phyloP scores from a whole-genome alignment of 208 protist genomes.

The Trypanosoma mega region DNA sequence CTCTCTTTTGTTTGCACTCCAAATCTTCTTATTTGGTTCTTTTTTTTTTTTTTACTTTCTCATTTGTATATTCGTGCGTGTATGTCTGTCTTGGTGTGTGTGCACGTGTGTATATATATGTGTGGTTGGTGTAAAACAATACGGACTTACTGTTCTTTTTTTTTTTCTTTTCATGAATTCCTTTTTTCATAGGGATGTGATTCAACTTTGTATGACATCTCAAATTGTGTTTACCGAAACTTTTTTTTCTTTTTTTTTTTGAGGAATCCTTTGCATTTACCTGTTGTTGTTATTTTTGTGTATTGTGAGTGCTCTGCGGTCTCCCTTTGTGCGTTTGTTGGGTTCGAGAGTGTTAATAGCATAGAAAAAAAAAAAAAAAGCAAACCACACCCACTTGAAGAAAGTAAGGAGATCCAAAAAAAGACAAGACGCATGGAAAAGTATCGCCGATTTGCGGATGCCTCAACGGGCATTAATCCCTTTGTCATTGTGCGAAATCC shows the following conservation, averaged over 20 bases:
- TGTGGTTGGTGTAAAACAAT: too few relatives aligned
- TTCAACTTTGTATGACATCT: too few relatives aligned
- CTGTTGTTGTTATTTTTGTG: conserved; percentile 4
- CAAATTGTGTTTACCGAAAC: too few relatives aligned
- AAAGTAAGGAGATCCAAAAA: too few relatives aligned
- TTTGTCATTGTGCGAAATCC: conserved; percentile 53
- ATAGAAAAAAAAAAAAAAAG: too few relatives aligned
- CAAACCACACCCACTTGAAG: too few relatives aligned
- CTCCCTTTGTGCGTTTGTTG: neutral
- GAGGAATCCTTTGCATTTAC: neutral
- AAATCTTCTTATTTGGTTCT: neutral
- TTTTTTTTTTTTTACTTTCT: neutral
- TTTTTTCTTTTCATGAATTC: too few relatives aligned
- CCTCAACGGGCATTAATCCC: conserved; percentile 78
- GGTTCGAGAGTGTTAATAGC: neutral
- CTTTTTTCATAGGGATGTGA: too few relatives aligned
- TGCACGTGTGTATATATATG: too few relatives aligned
- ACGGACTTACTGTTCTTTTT: too few relatives aligned
- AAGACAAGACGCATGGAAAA: conserved; percentile 63
- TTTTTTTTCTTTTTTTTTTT: too few relatives aligned
- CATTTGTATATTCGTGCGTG: neutral
- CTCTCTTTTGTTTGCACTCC: conserved; percentile 10
- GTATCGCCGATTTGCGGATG: conserved; percentile 73
- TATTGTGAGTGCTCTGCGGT: neutral
- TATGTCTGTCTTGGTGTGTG: neutral